Conservation (phyloP, 2,329 filamentous ascomycete species). For the Aureobasidium sp. region DNA sequence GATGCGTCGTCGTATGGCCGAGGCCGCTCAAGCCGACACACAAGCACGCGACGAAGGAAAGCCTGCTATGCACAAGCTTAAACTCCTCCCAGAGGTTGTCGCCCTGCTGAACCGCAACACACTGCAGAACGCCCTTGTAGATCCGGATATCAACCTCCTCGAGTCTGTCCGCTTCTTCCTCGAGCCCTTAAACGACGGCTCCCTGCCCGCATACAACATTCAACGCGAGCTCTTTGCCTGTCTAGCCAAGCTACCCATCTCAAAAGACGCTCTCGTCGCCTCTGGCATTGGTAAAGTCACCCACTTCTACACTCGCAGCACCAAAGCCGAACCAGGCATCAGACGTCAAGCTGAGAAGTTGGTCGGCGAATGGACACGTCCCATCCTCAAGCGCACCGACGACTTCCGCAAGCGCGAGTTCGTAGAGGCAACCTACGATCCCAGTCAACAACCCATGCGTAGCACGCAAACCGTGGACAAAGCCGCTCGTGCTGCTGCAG, state of each 20-base stretch:
- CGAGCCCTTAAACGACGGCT: slow-evolving; percentile 88
- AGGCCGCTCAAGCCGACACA: slow-evolving; percentile 81
- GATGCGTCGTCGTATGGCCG: slow-evolving; percentile 84
- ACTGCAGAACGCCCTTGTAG: slow-evolving; percentile 74
- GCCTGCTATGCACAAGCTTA: slow-evolving; percentile 86
- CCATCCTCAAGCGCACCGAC: slow-evolving; percentile 86
- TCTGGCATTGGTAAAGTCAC: slow-evolving; percentile 95
- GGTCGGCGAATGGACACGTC: slow-evolving; percentile 91
- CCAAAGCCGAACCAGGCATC: slow-evolving; percentile 77
- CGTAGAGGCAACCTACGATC: slow-evolving; percentile 53
- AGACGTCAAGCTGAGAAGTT: slow-evolving; percentile 89
- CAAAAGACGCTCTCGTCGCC: slow-evolving; percentile 82
- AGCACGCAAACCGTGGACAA: slow-evolving; percentile 25
- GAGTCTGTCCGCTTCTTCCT: slow-evolving; percentile 96
- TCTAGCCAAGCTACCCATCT: slow-evolving; percentile 72
- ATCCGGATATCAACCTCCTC: slow-evolving; percentile 90
- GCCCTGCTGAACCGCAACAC: slow-evolving; percentile 84
- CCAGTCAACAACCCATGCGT: slow-evolving; percentile 31
- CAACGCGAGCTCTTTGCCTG: slow-evolving; percentile 88
- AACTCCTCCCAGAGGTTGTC: slow-evolving; percentile 85
- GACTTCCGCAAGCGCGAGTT: slow-evolving; percentile 82
- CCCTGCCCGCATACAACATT: slow-evolving; percentile 91
- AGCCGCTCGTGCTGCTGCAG: slow-evolving; percentile 39
- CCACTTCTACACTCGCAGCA: slow-evolving; percentile 94
- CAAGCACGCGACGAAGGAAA: slow-evolving; percentile 68